phyloP scores from a whole-genome alignment of 768 basidiomycete genomes.

The Serendipita sp. region DNA sequence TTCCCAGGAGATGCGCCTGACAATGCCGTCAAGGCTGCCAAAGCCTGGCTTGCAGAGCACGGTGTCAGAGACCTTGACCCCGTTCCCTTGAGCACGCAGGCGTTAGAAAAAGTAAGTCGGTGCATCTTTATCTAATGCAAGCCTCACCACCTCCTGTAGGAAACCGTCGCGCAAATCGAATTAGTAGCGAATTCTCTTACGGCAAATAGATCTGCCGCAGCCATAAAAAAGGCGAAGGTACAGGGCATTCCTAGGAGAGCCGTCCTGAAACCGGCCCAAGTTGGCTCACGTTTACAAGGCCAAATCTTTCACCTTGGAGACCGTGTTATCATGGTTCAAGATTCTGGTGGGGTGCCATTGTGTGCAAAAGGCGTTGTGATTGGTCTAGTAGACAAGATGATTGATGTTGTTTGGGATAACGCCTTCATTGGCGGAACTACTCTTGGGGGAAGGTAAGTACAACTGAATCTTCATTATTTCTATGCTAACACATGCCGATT shows the following conservation, averaged over 20 bases:
- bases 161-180: slow-evolving; percentile 68
- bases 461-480: neutral
- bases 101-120: slow-evolving; percentile 59
- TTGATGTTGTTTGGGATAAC: slow-evolving; percentile 95
- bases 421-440: slow-evolving; percentile 88
- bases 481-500: neutral
- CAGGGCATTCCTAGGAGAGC: slow-evolving; percentile 87
- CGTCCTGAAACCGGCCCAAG: slow-evolving; percentile 82
- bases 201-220: slow-evolving; percentile 36
- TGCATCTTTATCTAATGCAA: neutral
- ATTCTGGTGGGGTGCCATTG: slow-evolving; percentile 82
- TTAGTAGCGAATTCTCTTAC: slow-evolving; percentile 52
- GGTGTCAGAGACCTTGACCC: slow-evolving; percentile 85
- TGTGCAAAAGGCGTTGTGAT: slow-evolving; percentile 88
- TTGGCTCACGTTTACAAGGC: slow-evolving; percentile 74
- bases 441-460: slow-evolving; percentile 55
- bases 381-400: slow-evolving; percentile 66
- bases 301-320: slow-evolving; percentile 82
- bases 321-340: slow-evolving; percentile 89
- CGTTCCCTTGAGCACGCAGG: slow-evolving; percentile 82
- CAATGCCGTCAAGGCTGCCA: slow-evolving; percentile 54
- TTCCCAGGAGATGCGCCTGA: slow-evolving; percentile 52
- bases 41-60: slow-evolving; percentile 69
- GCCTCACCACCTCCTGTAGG: slow-evolving; percentile 24
- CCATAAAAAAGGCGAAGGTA: slow-evolving; percentile 83